Evolutionary conservation across 2,329 filamentous ascomycete genomes (phyloP).

Genomic region (Akanthomyces lecanii): DNA sequence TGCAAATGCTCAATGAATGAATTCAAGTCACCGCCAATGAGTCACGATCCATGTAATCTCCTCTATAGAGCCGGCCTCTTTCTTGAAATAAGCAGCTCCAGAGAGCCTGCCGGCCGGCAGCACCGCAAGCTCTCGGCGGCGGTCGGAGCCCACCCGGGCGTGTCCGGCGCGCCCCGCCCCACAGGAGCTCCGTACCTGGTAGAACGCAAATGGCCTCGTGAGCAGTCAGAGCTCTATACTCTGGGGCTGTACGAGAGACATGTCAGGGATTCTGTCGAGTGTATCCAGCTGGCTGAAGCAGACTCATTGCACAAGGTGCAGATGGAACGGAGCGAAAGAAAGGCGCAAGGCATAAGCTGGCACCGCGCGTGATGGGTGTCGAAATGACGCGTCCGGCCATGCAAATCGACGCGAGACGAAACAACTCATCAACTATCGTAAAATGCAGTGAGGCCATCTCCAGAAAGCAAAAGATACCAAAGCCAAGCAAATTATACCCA

Average conservation of each 20-base stretch:
- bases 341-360: neutral
- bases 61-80: neutral
- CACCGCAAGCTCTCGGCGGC: slow-evolving; percentile 29
- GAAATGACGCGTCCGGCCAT: neutral
- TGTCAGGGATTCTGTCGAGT: no score
- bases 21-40: neutral
- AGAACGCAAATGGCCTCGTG: slow-evolving; percentile 6
- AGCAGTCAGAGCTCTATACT: neutral
- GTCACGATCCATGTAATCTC: neutral
- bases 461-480: neutral
- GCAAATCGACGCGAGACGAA: neutral
- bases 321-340: no score
- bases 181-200: slow-evolving; percentile 1
- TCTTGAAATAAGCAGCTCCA: neutral
- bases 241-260: neutral
- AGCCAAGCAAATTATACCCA: neutral
- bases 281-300: no score
- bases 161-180: slow-evolving; percentile 3
- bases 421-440: neutral
- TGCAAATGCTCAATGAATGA: neutral
- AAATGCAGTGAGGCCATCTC: neutral
- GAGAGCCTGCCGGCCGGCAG: neutral
- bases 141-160: slow-evolving; percentile 17
- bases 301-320: no score
- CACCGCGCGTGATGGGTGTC: neutral